These are phyloP conservation scores for Delonix regia DNA, from an alignment of 306 rosid species.

Conservation along the genomic window DNA sequence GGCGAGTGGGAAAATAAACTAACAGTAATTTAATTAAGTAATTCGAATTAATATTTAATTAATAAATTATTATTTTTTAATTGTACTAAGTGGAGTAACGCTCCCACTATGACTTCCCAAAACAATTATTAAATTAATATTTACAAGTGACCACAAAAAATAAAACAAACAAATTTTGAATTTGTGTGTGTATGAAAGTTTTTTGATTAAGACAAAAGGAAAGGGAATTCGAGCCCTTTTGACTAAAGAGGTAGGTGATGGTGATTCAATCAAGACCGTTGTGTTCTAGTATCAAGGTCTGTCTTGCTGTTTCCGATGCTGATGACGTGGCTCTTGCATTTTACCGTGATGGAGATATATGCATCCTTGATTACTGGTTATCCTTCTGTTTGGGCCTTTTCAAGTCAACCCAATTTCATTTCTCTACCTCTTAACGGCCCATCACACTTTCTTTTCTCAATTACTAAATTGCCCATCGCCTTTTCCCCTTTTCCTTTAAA, in stretches of 20 bases:
- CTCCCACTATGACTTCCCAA: constrained; percentile 26
- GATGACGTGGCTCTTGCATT: not conserved
- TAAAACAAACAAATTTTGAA: not conserved
- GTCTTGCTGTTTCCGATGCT: constrained; percentile 19
- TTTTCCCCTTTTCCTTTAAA: not conserved
- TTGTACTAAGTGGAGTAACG: constrained; percentile 13
- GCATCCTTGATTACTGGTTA: not conserved
- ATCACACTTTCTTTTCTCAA: not conserved
- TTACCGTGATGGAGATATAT: constrained; percentile 19
- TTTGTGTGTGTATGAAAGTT: not conserved
- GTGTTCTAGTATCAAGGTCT: not conserved
- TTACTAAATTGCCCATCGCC: constrained; percentile 19
- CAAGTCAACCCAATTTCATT: constrained; percentile 39
- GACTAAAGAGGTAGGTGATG: constrained; percentile 31
- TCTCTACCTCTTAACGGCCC: constrained; percentile 12
- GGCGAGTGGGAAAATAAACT: not conserved
- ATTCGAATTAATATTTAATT: not conserved
- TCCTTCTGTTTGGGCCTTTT: constrained; percentile 36
- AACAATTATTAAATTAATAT: not conserved
- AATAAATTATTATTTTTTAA: not conserved
- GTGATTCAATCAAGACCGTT: constrained; percentile 23
- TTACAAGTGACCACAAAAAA: not conserved
- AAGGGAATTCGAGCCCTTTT: constrained; percentile 26
- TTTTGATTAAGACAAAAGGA: not conserved
- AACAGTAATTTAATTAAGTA: not conserved